Evolutionary conservation across 176 grass and related monocot species (phyloP).

Genomic region (Saccharum officinarum): DNA sequence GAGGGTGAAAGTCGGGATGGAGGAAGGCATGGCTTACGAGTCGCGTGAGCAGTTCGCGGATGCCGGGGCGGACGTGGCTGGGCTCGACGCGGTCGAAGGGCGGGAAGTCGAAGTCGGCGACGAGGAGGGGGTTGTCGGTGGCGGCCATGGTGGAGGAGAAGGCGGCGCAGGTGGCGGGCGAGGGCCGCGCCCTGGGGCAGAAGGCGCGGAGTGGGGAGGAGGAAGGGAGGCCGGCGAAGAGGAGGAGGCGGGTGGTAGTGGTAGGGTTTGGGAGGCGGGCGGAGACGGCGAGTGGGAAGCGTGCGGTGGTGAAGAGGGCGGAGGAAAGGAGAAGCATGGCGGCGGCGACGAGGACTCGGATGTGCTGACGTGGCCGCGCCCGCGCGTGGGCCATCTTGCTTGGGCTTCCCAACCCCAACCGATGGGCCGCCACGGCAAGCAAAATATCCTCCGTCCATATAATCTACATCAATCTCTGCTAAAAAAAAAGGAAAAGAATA

Average conservation of each 20-base stretch:
- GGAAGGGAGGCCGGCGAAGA: slow-evolving; percentile 42
- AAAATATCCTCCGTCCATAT: too few species aligned
- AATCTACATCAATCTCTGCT: too few species aligned
- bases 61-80: slow-evolving; percentile 68
- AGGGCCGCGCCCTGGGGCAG: slow-evolving; percentile 36
- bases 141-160: neutral
- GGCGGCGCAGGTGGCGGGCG: slow-evolving; percentile 39
- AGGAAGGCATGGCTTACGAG: slow-evolving; percentile 43
- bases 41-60: slow-evolving; percentile 64
- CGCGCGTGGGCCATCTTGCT: neutral
- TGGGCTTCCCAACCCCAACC: neutral
- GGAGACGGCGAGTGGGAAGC: slow-evolving; percentile 23
- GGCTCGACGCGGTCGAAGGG: slow-evolving; percentile 77
- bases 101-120: slow-evolving; percentile 70
- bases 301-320: neutral
- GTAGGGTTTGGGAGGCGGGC: slow-evolving; percentile 38
- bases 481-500: too few species aligned
- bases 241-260: neutral
- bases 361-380: neutral
- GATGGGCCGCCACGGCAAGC: neutral
- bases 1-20: neutral
- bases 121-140: slow-evolving; percentile 61
- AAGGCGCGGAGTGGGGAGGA: slow-evolving; percentile 65
- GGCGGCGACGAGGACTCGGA: neutral
- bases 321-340: slow-evolving; percentile 34